Percentiles rank a stretch among this genome's conserved stretches.
Evolutionary conservation across 129 eudicot genomes (phyloP).

Genomic region (Tagetes patula): DNA sequence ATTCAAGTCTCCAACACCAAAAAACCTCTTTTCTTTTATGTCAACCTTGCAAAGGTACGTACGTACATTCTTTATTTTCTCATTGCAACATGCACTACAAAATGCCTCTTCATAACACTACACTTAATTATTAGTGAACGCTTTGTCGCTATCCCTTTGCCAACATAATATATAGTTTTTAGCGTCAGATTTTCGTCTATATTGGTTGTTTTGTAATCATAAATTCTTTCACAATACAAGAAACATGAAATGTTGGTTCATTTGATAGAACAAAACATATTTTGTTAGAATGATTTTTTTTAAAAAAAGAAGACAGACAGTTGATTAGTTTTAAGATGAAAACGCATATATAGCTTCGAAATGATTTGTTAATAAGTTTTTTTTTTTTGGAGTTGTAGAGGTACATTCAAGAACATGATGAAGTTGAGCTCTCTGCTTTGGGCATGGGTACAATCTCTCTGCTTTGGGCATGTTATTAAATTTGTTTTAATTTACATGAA

Average conservation of each 20-base stretch:
- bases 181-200: no score
- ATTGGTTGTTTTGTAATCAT: no score
- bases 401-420: constrained; percentile 83
- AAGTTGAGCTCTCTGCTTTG: constrained; percentile 89
- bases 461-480: constrained; percentile 53
- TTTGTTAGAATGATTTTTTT: no score
- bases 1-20: constrained; percentile 95
- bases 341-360: background rate
- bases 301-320: background rate
- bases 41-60: constrained; percentile 82
- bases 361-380: background rate
- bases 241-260: no score
- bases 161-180: no score
- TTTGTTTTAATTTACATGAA: background rate
- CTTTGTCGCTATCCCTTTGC: no score
- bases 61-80: no score
- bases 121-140: no score
- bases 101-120: no score
- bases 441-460: constrained; percentile 81
- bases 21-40: constrained; percentile 90
- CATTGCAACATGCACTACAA: no score
- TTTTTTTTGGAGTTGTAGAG: constrained; percentile 43
- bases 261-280: no score
- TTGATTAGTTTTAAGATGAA: background rate
- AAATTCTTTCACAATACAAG: no score